Percentiles rank a stretch among this genome's conserved stretches.
Conservation (phyloP, 2,329 filamentous ascomycete genomes). For the Penicillium sp. region DNA sequence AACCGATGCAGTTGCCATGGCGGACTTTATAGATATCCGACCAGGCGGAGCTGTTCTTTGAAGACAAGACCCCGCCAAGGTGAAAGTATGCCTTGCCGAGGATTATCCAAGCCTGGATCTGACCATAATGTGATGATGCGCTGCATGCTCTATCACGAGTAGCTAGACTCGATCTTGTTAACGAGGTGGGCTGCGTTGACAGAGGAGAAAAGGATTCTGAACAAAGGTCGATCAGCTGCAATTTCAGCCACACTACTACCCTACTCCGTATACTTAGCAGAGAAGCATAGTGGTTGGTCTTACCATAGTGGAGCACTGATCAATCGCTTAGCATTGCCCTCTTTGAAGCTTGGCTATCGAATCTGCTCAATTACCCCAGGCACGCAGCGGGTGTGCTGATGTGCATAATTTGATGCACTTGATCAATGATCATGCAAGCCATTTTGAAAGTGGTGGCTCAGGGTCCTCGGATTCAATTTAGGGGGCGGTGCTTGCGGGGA, state of each 20-base stretch:
- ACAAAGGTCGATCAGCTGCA: background rate
- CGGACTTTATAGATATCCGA: background rate
- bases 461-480: background rate
- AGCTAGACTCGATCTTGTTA: background rate
- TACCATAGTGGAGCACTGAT: background rate
- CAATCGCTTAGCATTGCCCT: constrained; percentile 9
- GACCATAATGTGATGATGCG: no score
- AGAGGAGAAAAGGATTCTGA: background rate
- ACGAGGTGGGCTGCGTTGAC: background rate
- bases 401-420: background rate
- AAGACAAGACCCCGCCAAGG: background rate
- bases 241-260: background rate
- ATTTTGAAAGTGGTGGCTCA: background rate
- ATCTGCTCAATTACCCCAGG: background rate
- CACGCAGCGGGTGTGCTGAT: background rate
- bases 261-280: background rate
- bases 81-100: constrained; percentile 5
- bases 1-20: background rate
- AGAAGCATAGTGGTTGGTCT: background rate
- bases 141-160: background rate
- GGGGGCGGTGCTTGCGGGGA: background rate
- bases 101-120: no score
- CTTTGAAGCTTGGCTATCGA: constrained; percentile 8
- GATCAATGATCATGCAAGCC: background rate
- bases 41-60: background rate